Conservation (phyloP, 1,284 basidiomycete species). For the Sanguinoderma infundibulare region DNA sequence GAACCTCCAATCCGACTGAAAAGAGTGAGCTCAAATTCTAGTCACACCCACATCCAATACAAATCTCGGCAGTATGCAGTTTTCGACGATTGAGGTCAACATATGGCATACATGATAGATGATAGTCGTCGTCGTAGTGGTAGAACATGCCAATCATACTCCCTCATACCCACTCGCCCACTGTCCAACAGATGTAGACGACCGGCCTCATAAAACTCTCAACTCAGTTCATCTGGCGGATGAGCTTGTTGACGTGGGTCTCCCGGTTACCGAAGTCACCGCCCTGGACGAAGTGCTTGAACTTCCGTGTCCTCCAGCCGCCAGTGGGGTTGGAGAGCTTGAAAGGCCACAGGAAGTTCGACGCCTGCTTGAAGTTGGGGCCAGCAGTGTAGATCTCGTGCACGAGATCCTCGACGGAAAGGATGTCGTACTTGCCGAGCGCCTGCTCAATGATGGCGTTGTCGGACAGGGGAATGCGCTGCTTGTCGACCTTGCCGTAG, state of each 20-base stretch:
- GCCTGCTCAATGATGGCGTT: slow-evolving; percentile 93
- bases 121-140: slow-evolving; percentile 22
- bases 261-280: slow-evolving; percentile 98
- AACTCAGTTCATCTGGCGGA: slow-evolving; percentile 92
- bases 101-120: slow-evolving; percentile 30
- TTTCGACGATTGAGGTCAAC: slow-evolving; percentile 20
- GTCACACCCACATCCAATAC: background rate
- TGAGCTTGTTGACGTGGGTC: slow-evolving; percentile 95
- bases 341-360: slow-evolving; percentile 99
- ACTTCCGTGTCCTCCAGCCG: slow-evolving; percentile 97
- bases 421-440: slow-evolving; percentile 95
- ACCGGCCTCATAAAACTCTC: slow-evolving; percentile 14
- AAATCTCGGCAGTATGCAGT: slow-evolving; percentile 8
- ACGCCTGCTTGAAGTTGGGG: slow-evolving; percentile 98
- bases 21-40: too few relatives aligned
- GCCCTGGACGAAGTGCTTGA: slow-evolving; percentile 93
- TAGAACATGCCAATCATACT: slow-evolving; percentile 44
- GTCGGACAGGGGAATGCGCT: slow-evolving; percentile 95
- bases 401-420: slow-evolving; percentile 97
- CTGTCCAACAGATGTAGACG: slow-evolving; percentile 29
- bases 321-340: slow-evolving; percentile 99
- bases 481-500: slow-evolving; percentile 98
- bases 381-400: slow-evolving; percentile 97
- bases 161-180: slow-evolving; percentile 35
- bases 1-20: background rate